Evolutionary conservation across 1,284 basidiomycete species (phyloP).

Genomic region (Ceratobasidium sp.): DNA sequence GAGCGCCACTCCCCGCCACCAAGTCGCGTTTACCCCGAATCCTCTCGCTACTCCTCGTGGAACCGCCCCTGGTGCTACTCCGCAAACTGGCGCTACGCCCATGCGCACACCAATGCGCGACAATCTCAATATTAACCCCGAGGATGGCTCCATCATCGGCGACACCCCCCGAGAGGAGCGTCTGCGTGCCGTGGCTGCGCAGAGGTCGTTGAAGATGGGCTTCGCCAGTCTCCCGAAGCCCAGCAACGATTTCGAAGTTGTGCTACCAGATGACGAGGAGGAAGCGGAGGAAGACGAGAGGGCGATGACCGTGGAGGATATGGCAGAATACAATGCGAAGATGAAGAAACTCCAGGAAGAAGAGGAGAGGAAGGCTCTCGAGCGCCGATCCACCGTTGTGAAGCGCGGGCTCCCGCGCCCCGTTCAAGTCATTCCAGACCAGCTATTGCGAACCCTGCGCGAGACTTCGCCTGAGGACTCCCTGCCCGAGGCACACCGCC

Average conservation of each 20-base stretch:
- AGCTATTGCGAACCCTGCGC: slow-evolving; percentile 65
- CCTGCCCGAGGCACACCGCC: slow-evolving; percentile 60
- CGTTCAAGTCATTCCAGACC: slow-evolving; percentile 75
- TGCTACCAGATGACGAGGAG: slow-evolving; percentile 86
- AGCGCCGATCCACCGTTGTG: slow-evolving; percentile 81
- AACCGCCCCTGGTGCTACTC: slow-evolving; percentile 65
- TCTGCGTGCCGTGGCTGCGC: slow-evolving; percentile 65
- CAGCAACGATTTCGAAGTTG: slow-evolving; percentile 97
- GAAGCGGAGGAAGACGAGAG: slow-evolving; percentile 54
- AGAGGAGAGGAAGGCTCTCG: slow-evolving; percentile 78
- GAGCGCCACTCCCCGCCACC: slow-evolving; percentile 87
- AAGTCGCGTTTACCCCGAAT: slow-evolving; percentile 91
- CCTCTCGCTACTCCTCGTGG: slow-evolving; percentile 83
- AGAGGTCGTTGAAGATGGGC: slow-evolving; percentile 77
- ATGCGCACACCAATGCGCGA: slow-evolving; percentile 92
- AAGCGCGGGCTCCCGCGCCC: slow-evolving; percentile 88
- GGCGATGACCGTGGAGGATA: slow-evolving; percentile 77
- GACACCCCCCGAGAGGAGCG: slow-evolving; percentile 80
- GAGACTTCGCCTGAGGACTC: slow-evolving; percentile 52
- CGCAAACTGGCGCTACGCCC: slow-evolving; percentile 74
- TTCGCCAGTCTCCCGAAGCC: slow-evolving; percentile 89
- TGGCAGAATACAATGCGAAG: slow-evolving; percentile 88
- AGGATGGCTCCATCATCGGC: slow-evolving; percentile 61
- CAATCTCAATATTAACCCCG: slow-evolving; percentile 85
- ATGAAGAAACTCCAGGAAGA: slow-evolving; percentile 73